Evolutionary conservation across 495 filamentous ascomycete species (phyloP), one percentile per base, ranked within the genome.

Genomic region (Tirmania nivea): DNA sequence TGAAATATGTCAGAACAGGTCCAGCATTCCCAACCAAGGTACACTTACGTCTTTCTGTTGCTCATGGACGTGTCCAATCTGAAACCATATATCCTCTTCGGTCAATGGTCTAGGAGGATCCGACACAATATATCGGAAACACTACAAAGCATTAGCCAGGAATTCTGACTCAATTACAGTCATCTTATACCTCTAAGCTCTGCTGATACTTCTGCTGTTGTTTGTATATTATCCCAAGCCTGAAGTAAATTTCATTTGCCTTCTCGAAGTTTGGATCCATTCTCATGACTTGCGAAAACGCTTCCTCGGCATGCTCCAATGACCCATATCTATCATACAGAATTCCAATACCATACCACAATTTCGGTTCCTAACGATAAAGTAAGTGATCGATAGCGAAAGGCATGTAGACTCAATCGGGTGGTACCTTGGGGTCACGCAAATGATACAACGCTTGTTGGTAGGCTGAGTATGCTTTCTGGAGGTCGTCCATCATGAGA

Each of bases 301-400:
- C 90, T 64, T 96, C 92, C 64, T 99, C 90, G 57, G 90, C 90
- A 69, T 96, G 92, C 57, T 99, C 90, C 47, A 95, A 77, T 9
- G 88, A 95, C 0, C 90, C 90, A 63, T 96, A 99, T 39, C 90
- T 78, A 63, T 99, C 90, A 59, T 99, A 99, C 3, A 99, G 69
- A 52, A 99, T 99, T 39, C 90, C 90, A 53, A 99, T 99, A 17
- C 90, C 90, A 64, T 99, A 99, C 90, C 90, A 99, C 10, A 99
- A 74, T 63, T 94, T 94, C 6, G 90, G 90, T 63, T 99, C 92
- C 84, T 94, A 60, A n/a, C n/a, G n/a, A 52, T 19, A 45, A 14
- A 45, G 53, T 48, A 54, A 56, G 61, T 52, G 57, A 52, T 53
- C 48, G 34, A 55, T 49, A 58, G 58, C 51, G 54, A 35, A 31